Percentiles rank a stretch among this genome's conserved stretches.
Conservation (phyloP, 176 grass and related monocot species). For the Themeda triandra region DNA sequence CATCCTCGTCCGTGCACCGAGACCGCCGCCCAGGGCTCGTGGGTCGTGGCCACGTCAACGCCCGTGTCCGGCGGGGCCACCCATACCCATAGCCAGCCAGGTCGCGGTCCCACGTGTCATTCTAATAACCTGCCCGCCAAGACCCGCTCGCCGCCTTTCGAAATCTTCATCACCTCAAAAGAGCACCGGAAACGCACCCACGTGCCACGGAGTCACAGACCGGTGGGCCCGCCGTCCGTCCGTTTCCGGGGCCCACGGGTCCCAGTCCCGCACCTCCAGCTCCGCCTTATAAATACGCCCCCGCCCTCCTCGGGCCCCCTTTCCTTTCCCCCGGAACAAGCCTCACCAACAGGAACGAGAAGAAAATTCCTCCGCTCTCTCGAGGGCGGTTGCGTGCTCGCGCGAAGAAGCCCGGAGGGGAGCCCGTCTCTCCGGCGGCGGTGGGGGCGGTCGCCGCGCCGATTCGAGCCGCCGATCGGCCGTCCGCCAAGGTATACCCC, state of each 20-base stretch:
- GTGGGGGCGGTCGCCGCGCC: neutral
- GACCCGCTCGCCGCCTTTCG: neutral
- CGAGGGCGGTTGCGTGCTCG: conserved; percentile 38
- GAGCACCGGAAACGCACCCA: neutral
- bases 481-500: conserved; percentile 25
- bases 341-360: neutral
- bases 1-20: neutral
- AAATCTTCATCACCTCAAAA: neutral
- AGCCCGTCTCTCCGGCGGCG: neutral
- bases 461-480: conserved; percentile 16
- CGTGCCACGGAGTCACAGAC: neutral
- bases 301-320: neutral
- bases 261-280: neutral
- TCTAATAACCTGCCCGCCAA: too few relatives aligned
- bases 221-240: neutral
- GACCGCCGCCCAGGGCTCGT: too few relatives aligned
- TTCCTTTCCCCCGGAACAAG: neutral
- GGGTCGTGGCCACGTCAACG: too few relatives aligned
- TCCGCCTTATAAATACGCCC: neutral
- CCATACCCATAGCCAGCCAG: too few relatives aligned
- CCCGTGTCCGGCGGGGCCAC: too few relatives aligned
- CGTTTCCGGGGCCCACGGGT: rapidly evolving
- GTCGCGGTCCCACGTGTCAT: neutral
- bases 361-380: neutral
- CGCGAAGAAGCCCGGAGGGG: neutral